Base-by-base conservation (phyloP, 768 basidiomycete genomes). In the Udeniomyces megalosporus region DNA sequence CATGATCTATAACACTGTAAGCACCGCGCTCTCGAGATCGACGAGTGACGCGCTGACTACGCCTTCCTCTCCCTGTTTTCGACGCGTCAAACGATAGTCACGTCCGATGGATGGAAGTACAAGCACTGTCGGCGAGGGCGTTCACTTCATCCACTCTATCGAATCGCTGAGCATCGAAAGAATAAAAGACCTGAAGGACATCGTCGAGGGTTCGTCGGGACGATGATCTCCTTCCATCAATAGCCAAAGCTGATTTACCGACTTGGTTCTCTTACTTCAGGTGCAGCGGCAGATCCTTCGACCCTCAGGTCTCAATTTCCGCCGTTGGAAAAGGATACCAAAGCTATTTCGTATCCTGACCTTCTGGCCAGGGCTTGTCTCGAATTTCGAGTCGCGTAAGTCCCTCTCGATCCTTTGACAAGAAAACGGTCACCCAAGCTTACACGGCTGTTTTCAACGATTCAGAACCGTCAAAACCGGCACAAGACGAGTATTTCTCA, bases 361-460 rank as follows among this genome's bases (percentile, higher is more conserved):
- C 86, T 92, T 0, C 86, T 97, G 71, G 88, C 84, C 0, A 86
- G 85, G 66, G 90, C 89, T 68, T 92, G 89, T 66, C 86, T 84
- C 82, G 79, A 90, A 22, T 77, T 97, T 58, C 83, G 90, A 26
- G 86, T 90, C 69, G 84, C 86, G 93, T 95, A 64, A 62, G 80
- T 68, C 29, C 29, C 14, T 10, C 29, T 2, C 42, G 3, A 8
- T 0, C 44, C 44, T 2, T 32, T 5, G 24, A 28, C 15, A 17
- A 14, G 50, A 32, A 20, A 20, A 1, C 4, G 26, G 29, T 34
- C 11, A 4, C 14, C 10, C 35, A 4, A 8, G 8, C 47, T 14
- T 35, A 31, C 48, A 22, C 1, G 17, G 11, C 35, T n/a, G 1
- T 15, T n/a, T 17, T 26, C 12, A 5, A 28, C 11, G 8, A 1